phyloP scores from a whole-genome alignment of 2,329 filamentous ascomycete species.

The Botryotinia calthae region DNA sequence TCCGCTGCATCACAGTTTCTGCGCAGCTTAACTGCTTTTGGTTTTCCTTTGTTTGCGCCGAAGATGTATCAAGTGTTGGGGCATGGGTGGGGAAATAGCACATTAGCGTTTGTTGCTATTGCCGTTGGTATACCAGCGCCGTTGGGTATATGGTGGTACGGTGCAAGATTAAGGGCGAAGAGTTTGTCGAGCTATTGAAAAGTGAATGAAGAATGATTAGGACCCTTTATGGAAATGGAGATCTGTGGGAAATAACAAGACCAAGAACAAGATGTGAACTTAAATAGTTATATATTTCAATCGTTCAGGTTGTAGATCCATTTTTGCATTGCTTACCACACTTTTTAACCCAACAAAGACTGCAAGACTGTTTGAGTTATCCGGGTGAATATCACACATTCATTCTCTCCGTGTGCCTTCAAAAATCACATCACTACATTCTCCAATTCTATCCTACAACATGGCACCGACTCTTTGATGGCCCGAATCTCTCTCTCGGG shows the following conservation, averaged over 20 bases:
- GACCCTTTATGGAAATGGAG: background rate
- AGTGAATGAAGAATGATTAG: background rate
- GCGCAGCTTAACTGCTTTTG: conserved; percentile 30
- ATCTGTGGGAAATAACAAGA: background rate
- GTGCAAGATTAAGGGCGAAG: conserved; percentile 38
- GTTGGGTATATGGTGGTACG: conserved; percentile 42
- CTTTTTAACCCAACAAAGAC: background rate
- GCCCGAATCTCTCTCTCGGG: background rate
- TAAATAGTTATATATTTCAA: background rate
- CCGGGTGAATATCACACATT: background rate
- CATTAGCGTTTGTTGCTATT: conserved; percentile 37
- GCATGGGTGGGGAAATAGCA: conserved; percentile 48
- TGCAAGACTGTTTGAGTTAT: background rate
- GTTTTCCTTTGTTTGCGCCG: conserved; percentile 39
- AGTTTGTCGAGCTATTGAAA: conserved; percentile 26
- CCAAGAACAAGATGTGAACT: background rate
- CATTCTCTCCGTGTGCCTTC: background rate
- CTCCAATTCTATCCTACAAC: background rate
- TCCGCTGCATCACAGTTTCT: conserved; percentile 41
- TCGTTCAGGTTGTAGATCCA: background rate
- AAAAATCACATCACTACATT: background rate
- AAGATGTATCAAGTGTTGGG: conserved; percentile 29
- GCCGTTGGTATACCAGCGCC: conserved; percentile 48
- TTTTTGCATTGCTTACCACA: no score
- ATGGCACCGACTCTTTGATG: background rate